phyloP scores from a whole-genome alignment of 352 stramenopile species.

The Elongisporangium anandrum region DNA sequence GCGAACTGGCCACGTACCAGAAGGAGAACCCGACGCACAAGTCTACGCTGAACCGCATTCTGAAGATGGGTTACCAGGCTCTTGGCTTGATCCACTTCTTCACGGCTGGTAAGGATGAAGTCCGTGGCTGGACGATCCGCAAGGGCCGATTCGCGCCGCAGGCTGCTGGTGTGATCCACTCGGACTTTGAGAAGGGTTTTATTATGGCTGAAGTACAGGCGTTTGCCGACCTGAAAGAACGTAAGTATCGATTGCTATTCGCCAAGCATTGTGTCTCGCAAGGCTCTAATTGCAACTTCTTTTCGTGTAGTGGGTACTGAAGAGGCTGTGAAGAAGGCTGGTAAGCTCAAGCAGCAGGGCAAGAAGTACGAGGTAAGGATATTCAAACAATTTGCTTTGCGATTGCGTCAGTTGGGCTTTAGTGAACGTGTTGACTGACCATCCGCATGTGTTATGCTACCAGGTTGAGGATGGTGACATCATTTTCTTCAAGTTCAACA shows the following conservation, averaged over 20 bases:
- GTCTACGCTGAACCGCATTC: constrained; percentile 94
- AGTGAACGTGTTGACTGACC: not conserved
- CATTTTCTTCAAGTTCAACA: constrained; percentile 94
- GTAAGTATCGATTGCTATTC: constrained; percentile 36
- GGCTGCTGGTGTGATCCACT: constrained; percentile 98
- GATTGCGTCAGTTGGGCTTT: not conserved
- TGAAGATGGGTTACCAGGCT: constrained; percentile 96
- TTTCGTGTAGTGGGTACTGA: constrained; percentile 58
- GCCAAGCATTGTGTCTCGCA: not conserved
- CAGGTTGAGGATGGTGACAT: constrained; percentile 83
- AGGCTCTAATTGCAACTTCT: constrained; percentile 5
- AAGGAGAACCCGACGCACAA: constrained; percentile 87
- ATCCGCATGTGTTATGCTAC: not conserved
- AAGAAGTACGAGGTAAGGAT: constrained; percentile 84
- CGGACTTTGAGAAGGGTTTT: constrained; percentile 99
- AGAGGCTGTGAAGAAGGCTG: constrained; percentile 87
- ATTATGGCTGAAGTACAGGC: constrained; percentile 94
- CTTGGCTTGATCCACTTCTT: constrained; percentile 99
- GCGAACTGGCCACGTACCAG: constrained; percentile 57
- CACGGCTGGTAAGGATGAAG: constrained; percentile 98
- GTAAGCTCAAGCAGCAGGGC: constrained; percentile 86
- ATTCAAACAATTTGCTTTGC: not conserved
- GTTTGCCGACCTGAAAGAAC: constrained; percentile 87
- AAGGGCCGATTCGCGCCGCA: constrained; percentile 95
- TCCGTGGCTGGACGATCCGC: constrained; percentile 99